Evolutionary conservation across 768 basidiomycete genomes (phyloP), one percentile per base, ranked within the genome.

Genomic region (Tylopilus vinaceipallidus): DNA sequence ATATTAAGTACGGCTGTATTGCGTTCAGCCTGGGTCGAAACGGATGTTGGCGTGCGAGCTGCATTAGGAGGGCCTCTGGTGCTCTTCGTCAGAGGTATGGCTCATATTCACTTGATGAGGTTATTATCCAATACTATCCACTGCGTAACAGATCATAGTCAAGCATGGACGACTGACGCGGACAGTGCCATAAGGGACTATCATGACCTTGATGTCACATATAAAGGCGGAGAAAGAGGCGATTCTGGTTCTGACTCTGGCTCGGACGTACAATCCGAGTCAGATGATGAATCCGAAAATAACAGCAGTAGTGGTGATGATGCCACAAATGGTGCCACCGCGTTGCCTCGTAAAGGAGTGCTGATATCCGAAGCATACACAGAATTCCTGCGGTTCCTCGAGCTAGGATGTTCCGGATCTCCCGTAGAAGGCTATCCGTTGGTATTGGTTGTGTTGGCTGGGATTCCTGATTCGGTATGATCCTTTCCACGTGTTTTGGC

Each of bases 341-440:
- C 49, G 12, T 33, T 26, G 17, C 32, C 22, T 42, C 5, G 27
- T 32, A 8, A 34, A 29, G 36, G 29, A 27, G 47, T 33, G 6
- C 36, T 10, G 5, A 33, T 29, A 23, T 80, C 77, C 10, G 59
- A 61, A 20, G 80, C 83, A 3, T 95, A 88, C 60, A 66, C 60
- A 13, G 83, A 87, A 42, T 94, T 98, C 67, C 71, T 93, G 19
- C 78, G 76, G 32, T 97, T 94, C 71, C 77, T 98, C 19, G 73
- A 83, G 47, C 70, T 81, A 1, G 91, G 85, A 11, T 97, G 93
- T 64, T 79, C 81, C n/a, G 86, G 88, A 1, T 81, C 85, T 5
- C 86, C 92, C 0, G 63, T 81, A 2, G 78, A 87, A 55, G 88
- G 88, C 3, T 98, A 97, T 65, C 92, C 91, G 0, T 76, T 84